Conservation (phyloP, 2,329 filamentous ascomycete genomes). For the Aureobasidium sp. region DNA sequence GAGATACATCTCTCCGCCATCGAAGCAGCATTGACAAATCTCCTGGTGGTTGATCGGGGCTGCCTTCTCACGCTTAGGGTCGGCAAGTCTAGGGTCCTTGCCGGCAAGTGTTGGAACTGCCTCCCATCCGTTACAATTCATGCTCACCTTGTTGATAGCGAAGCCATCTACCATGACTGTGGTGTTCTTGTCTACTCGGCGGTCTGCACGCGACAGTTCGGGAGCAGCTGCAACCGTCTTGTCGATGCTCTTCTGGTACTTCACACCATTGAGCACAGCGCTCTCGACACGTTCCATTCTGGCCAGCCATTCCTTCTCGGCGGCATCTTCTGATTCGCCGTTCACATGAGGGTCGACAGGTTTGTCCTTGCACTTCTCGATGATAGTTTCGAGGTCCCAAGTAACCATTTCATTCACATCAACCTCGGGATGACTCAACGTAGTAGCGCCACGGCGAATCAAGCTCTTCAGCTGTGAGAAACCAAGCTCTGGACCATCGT, state of each 20-base stretch:
- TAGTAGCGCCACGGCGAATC: constrained; percentile 48
- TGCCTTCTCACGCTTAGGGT: constrained; percentile 44
- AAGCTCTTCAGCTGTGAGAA: constrained; percentile 48
- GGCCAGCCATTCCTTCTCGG: constrained; percentile 50
- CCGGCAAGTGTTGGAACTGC: constrained; percentile 51
- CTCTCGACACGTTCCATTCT: constrained; percentile 52
- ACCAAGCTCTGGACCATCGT: constrained; percentile 45
- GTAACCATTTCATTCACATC: constrained; percentile 50
- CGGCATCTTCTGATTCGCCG: constrained; percentile 31
- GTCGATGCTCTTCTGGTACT: constrained; percentile 37
- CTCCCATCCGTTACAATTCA: constrained; percentile 48
- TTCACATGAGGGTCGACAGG: constrained; percentile 36
- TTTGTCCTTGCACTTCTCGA: constrained; percentile 49
- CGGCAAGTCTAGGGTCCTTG: constrained; percentile 47
- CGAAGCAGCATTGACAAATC: constrained; percentile 47
- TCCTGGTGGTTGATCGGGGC: constrained; percentile 42
- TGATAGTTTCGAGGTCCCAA: constrained; percentile 50
- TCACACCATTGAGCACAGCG: constrained; percentile 51
- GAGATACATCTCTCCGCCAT: constrained; percentile 41
- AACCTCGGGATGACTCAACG: constrained; percentile 45
- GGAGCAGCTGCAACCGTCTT: constrained; percentile 25
- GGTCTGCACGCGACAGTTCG: constrained; percentile 36
- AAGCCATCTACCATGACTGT: constrained; percentile 52
- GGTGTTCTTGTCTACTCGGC: constrained; percentile 50
- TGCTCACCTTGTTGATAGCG: constrained; percentile 49